Evolutionary conservation across 768 basidiomycete species (phyloP).

Genomic region (Leucocoprinus sp.): DNA sequence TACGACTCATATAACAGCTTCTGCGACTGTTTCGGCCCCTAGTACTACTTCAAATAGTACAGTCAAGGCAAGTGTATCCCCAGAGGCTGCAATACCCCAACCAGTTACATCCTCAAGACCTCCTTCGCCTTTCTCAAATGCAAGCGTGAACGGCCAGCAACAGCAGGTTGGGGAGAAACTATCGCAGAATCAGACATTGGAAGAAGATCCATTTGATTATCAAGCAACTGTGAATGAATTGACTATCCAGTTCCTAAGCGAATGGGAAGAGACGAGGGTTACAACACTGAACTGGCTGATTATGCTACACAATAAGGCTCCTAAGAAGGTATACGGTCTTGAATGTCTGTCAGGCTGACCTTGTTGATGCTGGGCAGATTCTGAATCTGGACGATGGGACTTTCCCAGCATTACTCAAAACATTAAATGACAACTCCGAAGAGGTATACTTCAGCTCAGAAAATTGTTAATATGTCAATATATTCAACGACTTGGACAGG

Average conservation of each 20-base stretch:
- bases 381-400: conserved; percentile 95
- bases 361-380: conserved; percentile 43
- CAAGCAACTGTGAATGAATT: conserved; percentile 87
- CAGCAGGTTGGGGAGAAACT: conserved; percentile 2
- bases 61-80: conserved; percentile 2
- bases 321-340: conserved; percentile 62
- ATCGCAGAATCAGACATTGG: conserved; percentile 16
- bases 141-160: conserved; percentile 23
- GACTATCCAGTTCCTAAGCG: conserved; percentile 90
- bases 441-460: conserved; percentile 43
- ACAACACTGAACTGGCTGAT: conserved; percentile 96
- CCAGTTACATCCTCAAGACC: conserved; percentile 38
- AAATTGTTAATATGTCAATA: not conserved
- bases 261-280: conserved; percentile 93
- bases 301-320: conserved; percentile 98
- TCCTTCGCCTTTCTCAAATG: conserved; percentile 49
- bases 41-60: not conserved
- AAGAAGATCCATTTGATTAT: conserved; percentile 79
- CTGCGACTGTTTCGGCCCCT: conserved; percentile 15
- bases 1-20: conserved; percentile 27
- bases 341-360: not conserved
- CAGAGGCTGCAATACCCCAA: conserved; percentile 31
- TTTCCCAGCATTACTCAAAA: conserved; percentile 92
- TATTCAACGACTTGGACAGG: conserved; percentile 34
- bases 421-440: conserved; percentile 92